These are phyloP conservation scores for Alternaria metachromatica DNA, from an alignment of 2,329 filamentous ascomycete species.

Conservation along the genomic window DNA sequence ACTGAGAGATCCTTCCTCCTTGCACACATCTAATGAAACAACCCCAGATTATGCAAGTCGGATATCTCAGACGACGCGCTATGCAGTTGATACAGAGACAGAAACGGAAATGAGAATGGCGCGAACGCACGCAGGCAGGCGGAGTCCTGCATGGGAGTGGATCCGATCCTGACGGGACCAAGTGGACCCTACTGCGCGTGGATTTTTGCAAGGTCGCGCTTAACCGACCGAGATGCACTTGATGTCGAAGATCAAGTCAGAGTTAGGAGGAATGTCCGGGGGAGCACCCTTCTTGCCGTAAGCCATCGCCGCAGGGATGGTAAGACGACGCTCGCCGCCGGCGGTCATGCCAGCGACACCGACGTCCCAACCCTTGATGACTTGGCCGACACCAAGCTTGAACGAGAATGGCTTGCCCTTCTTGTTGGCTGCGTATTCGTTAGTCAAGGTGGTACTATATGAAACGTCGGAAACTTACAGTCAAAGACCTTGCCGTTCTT, in stretches of 20 bases:
- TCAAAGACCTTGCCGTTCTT: conserved; percentile 95
- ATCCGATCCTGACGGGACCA: conserved; percentile 26
- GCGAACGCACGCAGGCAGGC: conserved; percentile 25
- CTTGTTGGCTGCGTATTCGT: conserved; percentile 81
- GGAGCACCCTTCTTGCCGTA: conserved; percentile 81
- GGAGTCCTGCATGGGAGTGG: conserved; percentile 39
- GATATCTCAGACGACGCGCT: conserved; percentile 49
- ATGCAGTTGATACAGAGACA: conserved; percentile 39
- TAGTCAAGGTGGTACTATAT: conserved; percentile 15
- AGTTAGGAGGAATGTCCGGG: conserved; percentile 89
- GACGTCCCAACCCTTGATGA: conserved; percentile 99
- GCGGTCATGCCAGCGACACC: conserved; percentile 91
- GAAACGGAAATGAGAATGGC: conserved; percentile 25
- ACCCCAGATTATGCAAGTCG: conserved; percentile 49
- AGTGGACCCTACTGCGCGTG: conserved; percentile 28
- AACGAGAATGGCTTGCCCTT: conserved; percentile 97
- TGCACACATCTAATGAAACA: conserved; percentile 41
- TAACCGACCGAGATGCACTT: conserved; percentile 59
- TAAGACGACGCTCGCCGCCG: conserved; percentile 91
- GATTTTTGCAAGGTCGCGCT: conserved; percentile 8
- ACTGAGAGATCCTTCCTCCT: conserved; percentile 52
- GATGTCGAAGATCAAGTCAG: conserved; percentile 85
- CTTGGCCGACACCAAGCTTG: conserved; percentile 91
- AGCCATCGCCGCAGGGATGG: conserved; percentile 83
- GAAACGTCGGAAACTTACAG: conserved; percentile 62